phyloP scores from a whole-genome alignment of 305 asterid genomes.

The Plantago coronopus region DNA sequence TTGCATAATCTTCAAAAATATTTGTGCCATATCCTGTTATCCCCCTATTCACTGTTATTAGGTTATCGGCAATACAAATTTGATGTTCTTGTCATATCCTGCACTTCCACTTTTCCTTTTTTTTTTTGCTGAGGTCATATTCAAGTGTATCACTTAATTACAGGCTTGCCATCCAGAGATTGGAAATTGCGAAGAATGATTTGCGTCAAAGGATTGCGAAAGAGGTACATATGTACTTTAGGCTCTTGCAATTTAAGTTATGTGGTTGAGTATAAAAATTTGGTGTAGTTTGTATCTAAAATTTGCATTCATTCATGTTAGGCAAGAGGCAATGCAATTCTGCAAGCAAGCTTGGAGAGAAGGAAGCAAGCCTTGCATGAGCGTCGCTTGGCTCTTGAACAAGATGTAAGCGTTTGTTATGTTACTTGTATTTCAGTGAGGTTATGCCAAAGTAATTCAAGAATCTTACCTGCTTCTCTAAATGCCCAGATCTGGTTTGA shows the following conservation, averaged over 20 bases:
- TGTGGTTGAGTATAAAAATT: constrained; percentile 3
- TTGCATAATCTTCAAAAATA: neutral
- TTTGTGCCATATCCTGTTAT: neutral
- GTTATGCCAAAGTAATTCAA: constrained; percentile 7
- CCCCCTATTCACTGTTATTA: neutral
- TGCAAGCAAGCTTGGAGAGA: constrained; percentile 99
- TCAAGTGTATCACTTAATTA: constrained; percentile 26
- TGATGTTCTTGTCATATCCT: constrained; percentile 9
- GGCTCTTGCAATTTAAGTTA: constrained; percentile 7
- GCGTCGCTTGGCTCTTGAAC: constrained; percentile 98
- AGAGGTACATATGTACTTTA: constrained; percentile 53
- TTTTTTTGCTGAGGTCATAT: constrained; percentile 3
- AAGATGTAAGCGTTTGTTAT: constrained; percentile 61
- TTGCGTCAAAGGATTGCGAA: constrained; percentile 91
- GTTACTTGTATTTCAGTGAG: constrained; percentile 21
- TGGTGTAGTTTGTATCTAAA: constrained; percentile 21
- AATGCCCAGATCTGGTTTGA: constrained; percentile 12
- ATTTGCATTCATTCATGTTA: constrained; percentile 30
- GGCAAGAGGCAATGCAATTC: constrained; percentile 97
- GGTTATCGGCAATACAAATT: neutral
- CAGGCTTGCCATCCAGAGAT: constrained; percentile 97
- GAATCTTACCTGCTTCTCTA: constrained; percentile 14
- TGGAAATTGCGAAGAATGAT: constrained; percentile 89
- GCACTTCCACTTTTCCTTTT: constrained; percentile 19
- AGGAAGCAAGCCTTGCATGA: constrained; percentile 98